phyloP scores from a whole-genome alignment of 371 early-diverging fungal species.

The Zychaea mexicana region DNA sequence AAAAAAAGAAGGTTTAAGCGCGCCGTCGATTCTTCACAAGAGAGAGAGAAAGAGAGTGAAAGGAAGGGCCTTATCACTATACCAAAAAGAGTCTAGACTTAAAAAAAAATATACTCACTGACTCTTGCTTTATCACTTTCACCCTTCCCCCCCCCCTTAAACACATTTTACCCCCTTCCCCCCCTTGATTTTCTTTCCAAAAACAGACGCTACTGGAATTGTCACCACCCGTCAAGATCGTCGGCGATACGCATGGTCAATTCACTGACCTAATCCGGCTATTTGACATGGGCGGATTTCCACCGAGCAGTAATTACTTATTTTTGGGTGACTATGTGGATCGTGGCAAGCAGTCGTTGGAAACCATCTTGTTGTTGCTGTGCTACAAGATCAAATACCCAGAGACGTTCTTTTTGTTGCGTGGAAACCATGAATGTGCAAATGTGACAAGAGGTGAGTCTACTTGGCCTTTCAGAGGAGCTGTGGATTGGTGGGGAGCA shows the following conservation, averaged over 20 bases:
- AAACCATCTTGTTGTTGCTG: slow-evolving; percentile 92
- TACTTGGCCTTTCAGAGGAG: background rate
- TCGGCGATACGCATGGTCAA: slow-evolving; percentile 96
- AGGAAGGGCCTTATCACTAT: background rate
- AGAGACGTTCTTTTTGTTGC: slow-evolving; percentile 93
- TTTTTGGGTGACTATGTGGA: slow-evolving; percentile 98
- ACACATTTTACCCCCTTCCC: background rate
- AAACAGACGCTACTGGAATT: slow-evolving; percentile 84
- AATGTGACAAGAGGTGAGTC: slow-evolving; percentile 83
- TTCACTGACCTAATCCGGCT: slow-evolving; percentile 87
- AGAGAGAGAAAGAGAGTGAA: background rate
- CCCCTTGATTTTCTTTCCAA: background rate
- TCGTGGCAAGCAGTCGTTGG: slow-evolving; percentile 94
- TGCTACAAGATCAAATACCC: slow-evolving; percentile 98
- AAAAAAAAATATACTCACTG: too few species aligned
- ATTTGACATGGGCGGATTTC: slow-evolving; percentile 92
- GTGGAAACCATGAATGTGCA: slow-evolving; percentile 99
- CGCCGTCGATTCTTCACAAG: too few species aligned
- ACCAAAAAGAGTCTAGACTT: too few species aligned
- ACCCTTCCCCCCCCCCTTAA: background rate
- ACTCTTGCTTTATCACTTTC: too few species aligned
- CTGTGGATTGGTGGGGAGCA: too few species aligned
- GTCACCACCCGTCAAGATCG: slow-evolving; percentile 94
- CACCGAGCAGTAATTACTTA: slow-evolving; percentile 86
- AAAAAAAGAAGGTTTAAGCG: background rate